Percentiles rank a stretch among this genome's conserved stretches.
Conservation (phyloP, 1,139 yeast genomes). For the Starmera stellimalicola region DNA sequence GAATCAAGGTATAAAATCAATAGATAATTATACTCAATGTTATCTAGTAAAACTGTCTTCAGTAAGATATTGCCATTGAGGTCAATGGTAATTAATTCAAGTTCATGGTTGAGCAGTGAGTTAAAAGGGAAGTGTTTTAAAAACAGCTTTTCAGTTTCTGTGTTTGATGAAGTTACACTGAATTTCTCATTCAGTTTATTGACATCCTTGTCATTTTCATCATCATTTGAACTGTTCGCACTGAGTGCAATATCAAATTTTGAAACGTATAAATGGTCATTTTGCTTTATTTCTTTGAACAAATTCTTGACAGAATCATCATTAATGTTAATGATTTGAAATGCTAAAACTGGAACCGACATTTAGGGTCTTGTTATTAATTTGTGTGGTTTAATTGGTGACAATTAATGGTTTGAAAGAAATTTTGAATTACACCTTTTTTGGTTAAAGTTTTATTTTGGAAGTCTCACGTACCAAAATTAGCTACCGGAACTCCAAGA, state of each 20-base stretch:
- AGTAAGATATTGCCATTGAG: conserved; percentile 5
- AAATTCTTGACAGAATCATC: conserved; percentile 15
- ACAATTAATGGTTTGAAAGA: too few relatives aligned
- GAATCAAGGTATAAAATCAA: conserved; percentile 12
- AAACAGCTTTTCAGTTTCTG: conserved; percentile 2
- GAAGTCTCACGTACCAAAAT: too few relatives aligned
- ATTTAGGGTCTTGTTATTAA: too few relatives aligned
- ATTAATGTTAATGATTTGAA: conserved; percentile 17
- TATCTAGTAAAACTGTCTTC: conserved; percentile 8
- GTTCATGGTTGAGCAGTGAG: conserved; percentile 11
- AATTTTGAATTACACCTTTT: too few relatives aligned
- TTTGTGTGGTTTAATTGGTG: too few relatives aligned
- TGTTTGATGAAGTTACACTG: conserved; percentile 6
- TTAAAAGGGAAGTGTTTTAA: conserved; percentile 15
- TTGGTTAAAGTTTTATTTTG: too few relatives aligned
- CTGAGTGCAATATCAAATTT: conserved; percentile 11
- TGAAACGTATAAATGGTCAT: conserved; percentile 12
- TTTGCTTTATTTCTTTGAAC: conserved; percentile 12
- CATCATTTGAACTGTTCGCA: conserved; percentile 6
- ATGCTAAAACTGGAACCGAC: conserved; percentile 13
- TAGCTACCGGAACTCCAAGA: too few relatives aligned
- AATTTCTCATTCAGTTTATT: conserved; percentile 16
- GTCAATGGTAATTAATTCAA: conserved; percentile 5
- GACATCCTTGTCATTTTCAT: conserved; percentile 13
- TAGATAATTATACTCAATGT: conserved; percentile 16